Conservation (phyloP, 73 alveolate genomes). For the Paramecium tetraurelia region DNA sequence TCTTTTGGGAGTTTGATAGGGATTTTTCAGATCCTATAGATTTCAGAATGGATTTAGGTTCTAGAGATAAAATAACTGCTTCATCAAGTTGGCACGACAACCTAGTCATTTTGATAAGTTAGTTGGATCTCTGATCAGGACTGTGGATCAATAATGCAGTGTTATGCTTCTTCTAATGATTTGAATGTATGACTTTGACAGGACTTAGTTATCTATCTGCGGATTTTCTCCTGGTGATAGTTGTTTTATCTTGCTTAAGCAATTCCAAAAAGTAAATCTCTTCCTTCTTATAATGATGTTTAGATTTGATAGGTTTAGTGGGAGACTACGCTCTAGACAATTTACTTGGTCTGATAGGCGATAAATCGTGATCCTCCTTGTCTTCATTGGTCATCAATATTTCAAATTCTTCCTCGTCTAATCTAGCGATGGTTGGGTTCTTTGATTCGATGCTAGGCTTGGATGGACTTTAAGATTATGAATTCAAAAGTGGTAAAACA, state of each 20-base stretch:
- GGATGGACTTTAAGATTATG: conserved; percentile 4
- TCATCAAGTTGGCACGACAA: neutral
- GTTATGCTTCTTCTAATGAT: neutral
- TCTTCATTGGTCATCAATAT: neutral
- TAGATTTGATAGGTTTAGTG: neutral
- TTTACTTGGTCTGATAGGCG: neutral
- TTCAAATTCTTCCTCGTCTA: neutral
- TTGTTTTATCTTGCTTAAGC: neutral
- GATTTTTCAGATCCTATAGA: neutral
- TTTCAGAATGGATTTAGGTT: neutral
- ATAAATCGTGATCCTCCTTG: neutral
- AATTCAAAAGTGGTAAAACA: neutral
- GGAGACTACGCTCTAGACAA: conserved; percentile 19
- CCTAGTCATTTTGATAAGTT: neutral
- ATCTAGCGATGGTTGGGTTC: neutral
- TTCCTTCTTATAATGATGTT: neutral
- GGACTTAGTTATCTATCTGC: conserved; percentile 23
- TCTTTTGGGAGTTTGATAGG: neutral
- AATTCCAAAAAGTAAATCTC: neutral
- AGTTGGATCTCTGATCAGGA: neutral
- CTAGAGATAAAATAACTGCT: neutral
- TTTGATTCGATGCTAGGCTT: neutral
- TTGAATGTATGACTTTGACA: neutral
- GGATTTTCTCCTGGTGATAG: neutral
- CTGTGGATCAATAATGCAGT: neutral